phyloP scores from a whole-genome alignment of 208 protist genomes.

The Angomonas desouzai region DNA sequence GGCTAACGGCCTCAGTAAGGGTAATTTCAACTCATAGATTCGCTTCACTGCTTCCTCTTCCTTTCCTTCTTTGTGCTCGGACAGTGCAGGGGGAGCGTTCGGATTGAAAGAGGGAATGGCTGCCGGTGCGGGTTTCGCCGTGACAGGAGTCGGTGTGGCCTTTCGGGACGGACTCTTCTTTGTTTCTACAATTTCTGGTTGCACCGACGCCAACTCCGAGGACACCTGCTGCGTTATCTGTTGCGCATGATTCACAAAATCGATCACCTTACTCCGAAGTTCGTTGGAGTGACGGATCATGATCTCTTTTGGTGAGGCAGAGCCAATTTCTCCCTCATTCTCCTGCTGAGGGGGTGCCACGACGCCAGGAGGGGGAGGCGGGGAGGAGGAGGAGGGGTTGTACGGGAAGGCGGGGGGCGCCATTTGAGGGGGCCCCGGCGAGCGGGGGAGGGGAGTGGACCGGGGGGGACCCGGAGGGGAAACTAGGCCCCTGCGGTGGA shows the following conservation, averaged over 20 bases:
- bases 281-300: constrained; percentile 57
- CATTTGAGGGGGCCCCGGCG: neutral
- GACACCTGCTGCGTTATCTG: constrained; percentile 23
- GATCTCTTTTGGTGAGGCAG: constrained; percentile 37
- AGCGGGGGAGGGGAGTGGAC: neutral
- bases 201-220: constrained; percentile 7
- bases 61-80: neutral
- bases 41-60: constrained; percentile 1
- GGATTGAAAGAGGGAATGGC: neutral
- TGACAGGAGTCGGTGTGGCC: neutral
- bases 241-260: constrained; percentile 20
- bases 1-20: constrained; percentile 43
- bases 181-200: neutral
- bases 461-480: neutral
- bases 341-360: neutral
- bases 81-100: neutral
- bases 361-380: no score
- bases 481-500: neutral
- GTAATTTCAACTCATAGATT: constrained; percentile 28
- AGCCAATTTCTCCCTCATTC: neutral
- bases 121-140: neutral
- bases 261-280: constrained; percentile 25
- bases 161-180: constrained; percentile 3
- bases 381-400: neutral
- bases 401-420: no score